Conservation (phyloP, 768 basidiomycete genomes). For the Leucocoprinus birnbaumii region DNA sequence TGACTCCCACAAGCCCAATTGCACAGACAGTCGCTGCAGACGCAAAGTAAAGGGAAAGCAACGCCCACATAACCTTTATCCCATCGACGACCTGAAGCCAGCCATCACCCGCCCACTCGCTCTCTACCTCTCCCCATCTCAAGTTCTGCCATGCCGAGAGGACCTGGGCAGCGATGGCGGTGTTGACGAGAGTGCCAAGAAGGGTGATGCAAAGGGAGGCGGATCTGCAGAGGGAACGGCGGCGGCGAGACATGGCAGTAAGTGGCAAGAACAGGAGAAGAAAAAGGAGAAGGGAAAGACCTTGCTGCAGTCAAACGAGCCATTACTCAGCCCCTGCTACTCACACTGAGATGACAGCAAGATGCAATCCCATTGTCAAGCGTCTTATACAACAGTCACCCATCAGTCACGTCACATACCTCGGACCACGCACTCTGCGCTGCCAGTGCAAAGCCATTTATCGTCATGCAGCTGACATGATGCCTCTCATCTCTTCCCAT, state of each 20-base stretch:
- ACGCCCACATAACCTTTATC: conserved; percentile 53
- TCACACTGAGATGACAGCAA: conserved; percentile 3
- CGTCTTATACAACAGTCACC: neutral
- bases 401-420: neutral
- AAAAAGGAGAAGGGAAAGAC: conserved; percentile 7
- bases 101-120: conserved; percentile 15
- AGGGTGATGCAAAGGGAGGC: conserved; percentile 25
- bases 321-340: conserved; percentile 10
- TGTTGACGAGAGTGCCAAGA: conserved; percentile 22
- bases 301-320: conserved; percentile 7
- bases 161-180: conserved; percentile 18
- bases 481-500: neutral
- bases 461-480: neutral
- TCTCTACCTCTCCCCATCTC: conserved; percentile 16
- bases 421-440: too few species aligned
- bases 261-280: neutral
- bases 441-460: too few species aligned
- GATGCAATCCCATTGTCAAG: neutral
- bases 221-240: conserved; percentile 17
- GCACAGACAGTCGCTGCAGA: conserved; percentile 61
- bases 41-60: conserved; percentile 65
- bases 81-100: conserved; percentile 30
- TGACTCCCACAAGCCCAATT: conserved; percentile 66
- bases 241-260: conserved; percentile 7
- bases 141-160: conserved; percentile 22